A percentile compares a stretch with the other conserved stretches of the same genome.
These are phyloP conservation scores for Huntiella omanensis DNA, from an alignment of 2,329 filamentous ascomycete genomes.

Conservation along the genomic window DNA sequence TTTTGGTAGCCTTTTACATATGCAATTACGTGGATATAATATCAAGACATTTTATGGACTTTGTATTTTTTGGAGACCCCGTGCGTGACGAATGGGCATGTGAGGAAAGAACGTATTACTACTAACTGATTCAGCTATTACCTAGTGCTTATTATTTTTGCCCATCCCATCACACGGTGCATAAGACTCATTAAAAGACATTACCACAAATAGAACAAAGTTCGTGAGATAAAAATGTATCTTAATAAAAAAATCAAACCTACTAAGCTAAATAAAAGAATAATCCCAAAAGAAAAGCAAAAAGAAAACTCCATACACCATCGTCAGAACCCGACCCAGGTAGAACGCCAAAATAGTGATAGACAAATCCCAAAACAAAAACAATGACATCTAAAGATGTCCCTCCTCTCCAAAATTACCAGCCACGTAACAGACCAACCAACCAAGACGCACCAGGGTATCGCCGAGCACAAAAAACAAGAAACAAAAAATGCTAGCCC, in stretches of 20 bases:
- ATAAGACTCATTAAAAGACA: not conserved
- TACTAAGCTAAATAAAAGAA: not conserved
- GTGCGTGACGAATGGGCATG: too few relatives aligned
- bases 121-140: too few relatives aligned
- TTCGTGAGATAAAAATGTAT: slow-evolving; percentile 1
- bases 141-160: not conserved
- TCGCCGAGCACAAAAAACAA: not conserved
- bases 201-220: not conserved
- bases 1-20: too few relatives aligned
- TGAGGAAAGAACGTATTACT: too few relatives aligned
- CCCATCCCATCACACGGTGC: not conserved
- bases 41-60: too few relatives aligned
- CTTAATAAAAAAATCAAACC: slow-evolving; percentile 2
- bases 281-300: not conserved
- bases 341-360: too few relatives aligned
- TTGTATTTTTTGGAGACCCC: too few relatives aligned
- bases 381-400: not conserved
- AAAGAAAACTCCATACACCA: too few relatives aligned
- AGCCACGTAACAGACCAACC: not conserved
- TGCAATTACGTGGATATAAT: too few relatives aligned
- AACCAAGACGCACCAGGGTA: not conserved
- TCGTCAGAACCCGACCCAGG: too few relatives aligned
- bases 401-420: not conserved
- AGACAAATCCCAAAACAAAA: slow-evolving; percentile 3
- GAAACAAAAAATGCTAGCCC: not conserved